phyloP scores from a whole-genome alignment of 495 filamentous ascomycete genomes.

The Aspergillus steynii region DNA sequence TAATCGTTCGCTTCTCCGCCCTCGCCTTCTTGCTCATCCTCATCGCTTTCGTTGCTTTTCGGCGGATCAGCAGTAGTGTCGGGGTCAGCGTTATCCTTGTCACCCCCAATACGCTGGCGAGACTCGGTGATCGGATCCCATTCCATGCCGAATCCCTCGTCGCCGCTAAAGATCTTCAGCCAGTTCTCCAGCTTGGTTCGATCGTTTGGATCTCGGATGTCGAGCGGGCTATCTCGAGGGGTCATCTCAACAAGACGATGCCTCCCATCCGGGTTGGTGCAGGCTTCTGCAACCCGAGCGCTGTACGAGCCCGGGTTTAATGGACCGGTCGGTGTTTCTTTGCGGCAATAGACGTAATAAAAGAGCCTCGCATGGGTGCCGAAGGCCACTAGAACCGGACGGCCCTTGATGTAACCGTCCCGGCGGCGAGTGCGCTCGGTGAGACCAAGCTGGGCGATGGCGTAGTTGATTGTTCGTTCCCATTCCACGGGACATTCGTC shows the following conservation, averaged over 20 bases:
- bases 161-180: slow-evolving; percentile 7
- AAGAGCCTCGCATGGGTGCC: slow-evolving; percentile 16
- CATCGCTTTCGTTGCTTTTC: too few relatives aligned
- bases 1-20: neutral
- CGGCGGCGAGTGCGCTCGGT: neutral
- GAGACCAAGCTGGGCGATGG: slow-evolving; percentile 8
- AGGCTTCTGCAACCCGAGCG: slow-evolving; percentile 10
- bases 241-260: slow-evolving; percentile 17
- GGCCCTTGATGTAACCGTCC: neutral
- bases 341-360: slow-evolving; percentile 17
- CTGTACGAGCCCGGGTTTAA: slow-evolving; percentile 2
- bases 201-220: slow-evolving; percentile 7
- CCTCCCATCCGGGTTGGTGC: slow-evolving; percentile 13
- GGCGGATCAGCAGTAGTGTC: too few relatives aligned
- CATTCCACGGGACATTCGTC: slow-evolving; percentile 23
- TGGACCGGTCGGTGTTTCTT: neutral
- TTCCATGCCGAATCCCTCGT: neutral
- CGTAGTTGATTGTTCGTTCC: slow-evolving; percentile 11
- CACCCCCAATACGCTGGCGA: neutral
- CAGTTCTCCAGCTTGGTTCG: slow-evolving; percentile 13
- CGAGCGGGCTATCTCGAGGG: slow-evolving; percentile 12
- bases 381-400: slow-evolving; percentile 19
- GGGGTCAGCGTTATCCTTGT: neutral
- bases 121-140: slow-evolving; percentile 16
- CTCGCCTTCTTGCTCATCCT: neutral